Percentiles rank a stretch among this genome's conserved stretches.
Conservation (phyloP, 805 yeast species). For the Tetrapisispora phaffii region DNA sequence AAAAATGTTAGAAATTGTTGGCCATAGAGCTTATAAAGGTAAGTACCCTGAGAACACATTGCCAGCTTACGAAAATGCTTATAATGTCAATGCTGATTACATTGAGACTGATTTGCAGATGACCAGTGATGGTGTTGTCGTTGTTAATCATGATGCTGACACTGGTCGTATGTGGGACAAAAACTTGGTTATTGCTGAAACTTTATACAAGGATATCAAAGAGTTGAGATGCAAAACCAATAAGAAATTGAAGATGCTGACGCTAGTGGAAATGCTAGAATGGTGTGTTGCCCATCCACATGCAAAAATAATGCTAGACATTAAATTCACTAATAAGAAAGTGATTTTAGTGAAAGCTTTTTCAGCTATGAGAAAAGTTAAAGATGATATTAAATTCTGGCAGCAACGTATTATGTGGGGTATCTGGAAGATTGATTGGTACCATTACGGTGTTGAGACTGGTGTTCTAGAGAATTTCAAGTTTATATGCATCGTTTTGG, state of each 20-base stretch:
- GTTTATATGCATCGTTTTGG: slow-evolving; percentile 30
- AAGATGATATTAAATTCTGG: slow-evolving; percentile 38
- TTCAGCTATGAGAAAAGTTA: slow-evolving; percentile 29
- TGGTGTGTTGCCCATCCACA: slow-evolving; percentile 32
- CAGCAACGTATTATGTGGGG: slow-evolving; percentile 39
- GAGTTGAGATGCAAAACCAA: slow-evolving; percentile 29
- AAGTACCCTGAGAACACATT: slow-evolving; percentile 39
- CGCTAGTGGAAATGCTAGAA: slow-evolving; percentile 32
- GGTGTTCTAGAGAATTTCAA: slow-evolving; percentile 31
- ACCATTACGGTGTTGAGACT: slow-evolving; percentile 32
- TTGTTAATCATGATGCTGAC: slow-evolving; percentile 44
- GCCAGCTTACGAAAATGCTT: slow-evolving; percentile 38
- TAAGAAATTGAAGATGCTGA: slow-evolving; percentile 32
- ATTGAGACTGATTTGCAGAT: slow-evolving; percentile 51
- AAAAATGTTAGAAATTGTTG: slow-evolving; percentile 17
- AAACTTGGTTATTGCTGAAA: slow-evolving; percentile 30
- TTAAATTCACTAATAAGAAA: slow-evolving; percentile 39
- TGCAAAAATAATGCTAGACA: slow-evolving; percentile 39
- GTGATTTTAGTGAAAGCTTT: slow-evolving; percentile 34
- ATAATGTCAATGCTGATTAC: slow-evolving; percentile 36
- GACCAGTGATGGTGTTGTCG: slow-evolving; percentile 42
- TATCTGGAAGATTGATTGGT: slow-evolving; percentile 42
- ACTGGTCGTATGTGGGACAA: slow-evolving; percentile 42
- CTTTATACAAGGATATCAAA: slow-evolving; percentile 30
- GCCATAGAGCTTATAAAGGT: slow-evolving; percentile 29